phyloP scores from a whole-genome alignment of 768 basidiomycete genomes.

The Phlebiopsis flavidoalba region DNA sequence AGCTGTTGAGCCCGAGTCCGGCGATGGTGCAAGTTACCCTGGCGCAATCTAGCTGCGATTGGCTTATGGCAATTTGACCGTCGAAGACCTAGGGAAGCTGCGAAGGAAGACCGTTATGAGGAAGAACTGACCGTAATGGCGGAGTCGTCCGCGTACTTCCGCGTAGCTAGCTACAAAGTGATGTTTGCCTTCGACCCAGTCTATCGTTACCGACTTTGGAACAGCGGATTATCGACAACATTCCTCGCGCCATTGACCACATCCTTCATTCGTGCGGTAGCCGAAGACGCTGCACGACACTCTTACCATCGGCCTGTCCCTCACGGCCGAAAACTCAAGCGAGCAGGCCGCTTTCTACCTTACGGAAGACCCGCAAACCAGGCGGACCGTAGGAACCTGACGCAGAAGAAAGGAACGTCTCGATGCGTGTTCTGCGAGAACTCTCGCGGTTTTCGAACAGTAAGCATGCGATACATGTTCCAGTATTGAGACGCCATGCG shows the following conservation, averaged over 20 bases:
- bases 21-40: background rate
- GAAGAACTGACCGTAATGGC: constrained; percentile 15
- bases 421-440: constrained; percentile 2
- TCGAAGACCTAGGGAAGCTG: background rate
- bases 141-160: constrained; percentile 14
- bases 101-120: constrained; percentile 7
- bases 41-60: background rate
- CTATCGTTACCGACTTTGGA: background rate
- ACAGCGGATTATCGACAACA: constrained; percentile 14
- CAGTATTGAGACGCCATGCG: no score
- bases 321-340: constrained; percentile 4
- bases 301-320: constrained; percentile 1
- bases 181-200: no score
- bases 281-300: background rate
- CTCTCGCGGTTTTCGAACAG: constrained; percentile 5
- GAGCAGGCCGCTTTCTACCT: constrained; percentile 7
- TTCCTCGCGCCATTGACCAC: constrained; percentile 13
- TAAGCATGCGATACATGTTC: background rate
- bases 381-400: background rate
- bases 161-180: constrained; percentile 13
- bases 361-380: constrained; percentile 8
- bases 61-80: background rate
- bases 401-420: constrained; percentile 11
- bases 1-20: background rate
- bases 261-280: constrained; percentile 11